Conservation (phyloP, 2,329 filamentous ascomycete genomes). For the Ambrosiella xylebori region DNA sequence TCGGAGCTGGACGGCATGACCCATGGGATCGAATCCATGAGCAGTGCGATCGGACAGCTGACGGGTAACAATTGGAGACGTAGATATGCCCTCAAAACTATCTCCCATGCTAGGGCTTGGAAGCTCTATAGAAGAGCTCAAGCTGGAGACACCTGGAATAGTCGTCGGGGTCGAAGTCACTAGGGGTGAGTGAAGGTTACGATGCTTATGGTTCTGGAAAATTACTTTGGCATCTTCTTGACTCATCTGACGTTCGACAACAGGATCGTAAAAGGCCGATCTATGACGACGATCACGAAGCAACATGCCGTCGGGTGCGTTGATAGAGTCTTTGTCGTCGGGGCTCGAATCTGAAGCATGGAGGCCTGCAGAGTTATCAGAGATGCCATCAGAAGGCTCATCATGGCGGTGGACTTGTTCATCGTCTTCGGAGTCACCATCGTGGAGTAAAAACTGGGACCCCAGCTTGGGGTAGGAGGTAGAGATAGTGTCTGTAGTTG, state of each 20-base stretch:
- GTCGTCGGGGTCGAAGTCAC: background rate
- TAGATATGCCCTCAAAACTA: slow-evolving; percentile 2
- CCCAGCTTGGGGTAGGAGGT: slow-evolving; percentile 12
- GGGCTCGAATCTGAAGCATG: background rate
- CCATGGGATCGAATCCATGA: slow-evolving; percentile 2
- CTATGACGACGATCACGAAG: slow-evolving; percentile 44
- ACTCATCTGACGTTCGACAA: slow-evolving; percentile 84
- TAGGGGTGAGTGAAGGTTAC: slow-evolving; percentile 10
- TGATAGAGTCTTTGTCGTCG: slow-evolving; percentile 12
- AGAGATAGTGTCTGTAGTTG: slow-evolving; percentile 6
- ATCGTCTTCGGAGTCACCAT: slow-evolving; percentile 14
- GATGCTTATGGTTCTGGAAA: slow-evolving; percentile 42
- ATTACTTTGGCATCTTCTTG: slow-evolving; percentile 91
- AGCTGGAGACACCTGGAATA: background rate
- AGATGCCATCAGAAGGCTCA: slow-evolving; percentile 5
- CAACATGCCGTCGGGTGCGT: slow-evolving; percentile 38
- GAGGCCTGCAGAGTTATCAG: slow-evolving; percentile 6
- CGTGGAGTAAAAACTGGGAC: slow-evolving; percentile 14
- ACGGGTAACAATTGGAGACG: slow-evolving; percentile 6
- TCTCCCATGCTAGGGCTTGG: slow-evolving; percentile 7
- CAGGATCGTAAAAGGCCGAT: slow-evolving; percentile 84
- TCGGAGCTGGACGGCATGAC: slow-evolving; percentile 2
- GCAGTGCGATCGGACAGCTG: background rate
- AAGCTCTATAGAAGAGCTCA: slow-evolving; percentile 3
- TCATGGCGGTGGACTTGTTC: slow-evolving; percentile 7